Evolutionary conservation across 176 grass and related monocot genomes (phyloP), one percentile per base, ranked within the genome.

Genomic region (Bothriochloa decipiens): DNA sequence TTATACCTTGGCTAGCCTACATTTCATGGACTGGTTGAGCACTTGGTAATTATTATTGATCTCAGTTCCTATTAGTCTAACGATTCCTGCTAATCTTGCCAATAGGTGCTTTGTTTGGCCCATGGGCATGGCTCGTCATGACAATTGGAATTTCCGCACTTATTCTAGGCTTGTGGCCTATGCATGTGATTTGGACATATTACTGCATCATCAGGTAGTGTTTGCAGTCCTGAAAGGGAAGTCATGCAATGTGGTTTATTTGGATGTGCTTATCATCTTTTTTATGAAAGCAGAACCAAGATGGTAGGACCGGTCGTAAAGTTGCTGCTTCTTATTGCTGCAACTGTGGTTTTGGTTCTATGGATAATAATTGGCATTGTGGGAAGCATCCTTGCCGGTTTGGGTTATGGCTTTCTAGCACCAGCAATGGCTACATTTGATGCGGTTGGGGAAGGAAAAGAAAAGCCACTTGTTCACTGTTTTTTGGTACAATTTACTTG

Each of bases 401-500:
- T 87, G 53, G 86, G 46, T 4, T 95, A 95, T 88, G 91, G 96
- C 23, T 95, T 95, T 87, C 79, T 98, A 58, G 85, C 96, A 77
- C 96, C 96, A 64, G 80, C 87, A 75, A 89, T 95, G 89, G 83
- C 91, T 72, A 98, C 96, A 85, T 98, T 94, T 83, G 88, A 96
- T 90, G 91, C 96, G 60, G 83, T 98, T 75, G 96, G 96, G 6
- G 91, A 95, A 89, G 96, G 93, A 84, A 98, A 98, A 84, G 70
- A 85, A 84, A 87, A 90, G 15, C 20, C 89, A 70, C 53, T 92
- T 12, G 65, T 89, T 22, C 93, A 98, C 84, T 96, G 96, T 77
- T 95, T 98, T 66, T 40, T 87, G 91, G 96, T 98, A 94, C 26
- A 47, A 33, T 14, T 87, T 85, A 52, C 16, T 65, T 43, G 32